Base-by-base conservation (phyloP, 1,284 basidiomycete species). In the Marasmius fiardii region DNA sequence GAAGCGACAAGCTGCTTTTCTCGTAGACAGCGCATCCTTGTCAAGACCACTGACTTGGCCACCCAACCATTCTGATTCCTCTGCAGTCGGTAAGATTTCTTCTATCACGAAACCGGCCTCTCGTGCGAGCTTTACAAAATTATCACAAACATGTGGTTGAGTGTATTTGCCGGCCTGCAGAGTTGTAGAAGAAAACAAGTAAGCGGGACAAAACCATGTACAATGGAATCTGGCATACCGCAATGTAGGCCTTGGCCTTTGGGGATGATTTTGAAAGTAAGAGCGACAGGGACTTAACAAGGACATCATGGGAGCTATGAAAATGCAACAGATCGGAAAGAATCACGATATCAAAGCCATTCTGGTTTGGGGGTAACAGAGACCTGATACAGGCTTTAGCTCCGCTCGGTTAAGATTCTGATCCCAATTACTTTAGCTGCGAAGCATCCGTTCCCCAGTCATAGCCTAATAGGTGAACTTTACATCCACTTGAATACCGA, bases 281-380 rank as follows among this genome's bases (percentile, higher is more conserved):
- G 20, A 68, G 63, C 0, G 61, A 62, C 12, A 85, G 67, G 2
- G 85, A 83, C 6, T 67, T 61, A 33, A 88, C 63, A 41, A 88
- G 76, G n/a, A 68, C 76, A 57, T 73, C 74, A 65, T 89, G 87
- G 39, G 82, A 86, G 53, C 65, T 64, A 64, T 82, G 72, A 63
- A 89, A 88, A 66, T 88, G 85, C 20, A 89, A 75, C 12, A 90
- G 73, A 68, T 89, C 86, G 3, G 85, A 89, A 52, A 88, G 74
- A 58, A 89, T 76, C 48, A 88, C 72, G 28, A 80, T 64, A 61
- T 88, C 84, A 64, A 77, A 88, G 23, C 80, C 77, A 21, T 58
- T 53, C 54, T 47, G 59, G 67, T 54, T 41, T 43, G 49, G 55
- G 33, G 14, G 45, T 12, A 58, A 23, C 16, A 58, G 45, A 4